Conservation (phyloP, 768 basidiomycete genomes). For the Imleria badia region DNA sequence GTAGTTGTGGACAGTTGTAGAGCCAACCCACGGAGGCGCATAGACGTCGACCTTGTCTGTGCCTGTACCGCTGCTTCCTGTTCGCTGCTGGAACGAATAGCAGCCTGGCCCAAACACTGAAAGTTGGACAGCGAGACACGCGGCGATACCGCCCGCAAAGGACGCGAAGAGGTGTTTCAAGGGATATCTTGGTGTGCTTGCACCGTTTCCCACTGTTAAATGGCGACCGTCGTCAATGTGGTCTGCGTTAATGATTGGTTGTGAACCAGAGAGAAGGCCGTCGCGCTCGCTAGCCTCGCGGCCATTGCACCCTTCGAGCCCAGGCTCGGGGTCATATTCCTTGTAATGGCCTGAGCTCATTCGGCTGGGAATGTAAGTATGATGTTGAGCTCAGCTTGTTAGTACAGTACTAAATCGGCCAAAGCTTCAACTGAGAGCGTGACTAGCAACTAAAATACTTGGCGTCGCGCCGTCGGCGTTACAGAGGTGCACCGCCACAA, state of each 20-base stretch:
- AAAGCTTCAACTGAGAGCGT: no score
- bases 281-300: constrained; percentile 31
- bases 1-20: constrained; percentile 64
- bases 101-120: constrained; percentile 36
- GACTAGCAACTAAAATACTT: no score
- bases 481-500: not conserved
- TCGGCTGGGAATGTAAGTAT: not conserved
- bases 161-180: constrained; percentile 43
- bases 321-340: constrained; percentile 45
- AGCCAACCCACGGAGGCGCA: constrained; percentile 70
- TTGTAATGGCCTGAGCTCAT: constrained; percentile 17
- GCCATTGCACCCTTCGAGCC: constrained; percentile 2
- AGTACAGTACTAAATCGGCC: no score
- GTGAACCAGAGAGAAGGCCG: constrained; percentile 35
- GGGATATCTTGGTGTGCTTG: constrained; percentile 13
- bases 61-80: not conserved
- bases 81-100: constrained; percentile 26
- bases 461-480: no score
- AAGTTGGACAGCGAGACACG: constrained; percentile 50
- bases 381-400: not conserved
- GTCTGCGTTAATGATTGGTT: constrained; percentile 7
- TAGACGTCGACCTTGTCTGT: constrained; percentile 33
- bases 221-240: not conserved
- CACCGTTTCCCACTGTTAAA: constrained; percentile 15
- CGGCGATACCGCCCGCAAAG: constrained; percentile 53